Conservation (phyloP, 2,329 filamentous ascomycete species). For the Trichoderma sp. region DNA sequence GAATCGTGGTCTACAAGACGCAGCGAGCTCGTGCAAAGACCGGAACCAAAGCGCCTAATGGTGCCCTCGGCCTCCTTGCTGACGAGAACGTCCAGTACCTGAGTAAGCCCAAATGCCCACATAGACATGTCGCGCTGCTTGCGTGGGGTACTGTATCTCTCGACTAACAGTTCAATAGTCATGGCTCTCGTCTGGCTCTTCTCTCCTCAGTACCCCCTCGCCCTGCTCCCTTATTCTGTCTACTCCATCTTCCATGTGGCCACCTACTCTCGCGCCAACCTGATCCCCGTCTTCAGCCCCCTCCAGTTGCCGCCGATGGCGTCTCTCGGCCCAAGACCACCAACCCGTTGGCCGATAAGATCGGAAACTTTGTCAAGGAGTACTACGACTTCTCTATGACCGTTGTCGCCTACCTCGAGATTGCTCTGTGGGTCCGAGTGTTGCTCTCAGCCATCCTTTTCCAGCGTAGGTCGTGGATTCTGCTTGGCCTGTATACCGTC, state of each 20-base stretch:
- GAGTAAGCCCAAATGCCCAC: slow-evolving; percentile 57
- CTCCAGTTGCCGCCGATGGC: slow-evolving; percentile 56
- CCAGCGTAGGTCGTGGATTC: slow-evolving; percentile 86
- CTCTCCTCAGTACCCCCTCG: slow-evolving; percentile 83
- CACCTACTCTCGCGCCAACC: slow-evolving; percentile 90
- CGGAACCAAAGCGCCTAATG: slow-evolving; percentile 61
- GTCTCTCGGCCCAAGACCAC: slow-evolving; percentile 50
- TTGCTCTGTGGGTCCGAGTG: slow-evolving; percentile 82
- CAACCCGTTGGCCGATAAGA: slow-evolving; percentile 73
- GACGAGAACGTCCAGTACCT: slow-evolving; percentile 99
- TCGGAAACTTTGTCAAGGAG: slow-evolving; percentile 93
- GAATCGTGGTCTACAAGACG: slow-evolving; percentile 98
- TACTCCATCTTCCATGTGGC: slow-evolving; percentile 99
- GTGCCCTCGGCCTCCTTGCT: slow-evolving; percentile 65
- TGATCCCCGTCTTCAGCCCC: slow-evolving; percentile 85
- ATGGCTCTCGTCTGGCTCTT: slow-evolving; percentile 97
- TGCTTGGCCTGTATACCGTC: slow-evolving; percentile 80
- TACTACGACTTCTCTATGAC: slow-evolving; percentile 98
- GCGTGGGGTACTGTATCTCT: neutral
- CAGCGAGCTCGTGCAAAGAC: slow-evolving; percentile 82
- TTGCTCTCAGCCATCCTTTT: slow-evolving; percentile 81
- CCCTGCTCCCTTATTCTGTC: slow-evolving; percentile 89
- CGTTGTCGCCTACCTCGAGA: slow-evolving; percentile 85
- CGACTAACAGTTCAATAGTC: slow-evolving; percentile 51
- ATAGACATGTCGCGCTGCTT: neutral